These are phyloP conservation scores for Aspergillus cejpii DNA, from an alignment of 2,329 filamentous ascomycete genomes.

Conservation along the genomic window DNA sequence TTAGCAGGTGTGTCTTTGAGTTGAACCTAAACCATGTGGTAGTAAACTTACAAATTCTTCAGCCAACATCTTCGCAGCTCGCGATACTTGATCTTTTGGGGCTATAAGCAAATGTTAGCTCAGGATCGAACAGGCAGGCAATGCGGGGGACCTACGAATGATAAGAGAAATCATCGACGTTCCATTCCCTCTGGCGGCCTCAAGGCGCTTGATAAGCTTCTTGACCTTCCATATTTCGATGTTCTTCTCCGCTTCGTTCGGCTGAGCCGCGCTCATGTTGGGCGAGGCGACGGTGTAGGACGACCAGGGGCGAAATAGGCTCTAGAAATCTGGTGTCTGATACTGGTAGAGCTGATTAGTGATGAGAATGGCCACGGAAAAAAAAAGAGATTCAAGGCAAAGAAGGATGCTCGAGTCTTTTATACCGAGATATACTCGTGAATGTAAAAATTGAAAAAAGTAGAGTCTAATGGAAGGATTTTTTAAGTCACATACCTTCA, in stretches of 20 bases:
- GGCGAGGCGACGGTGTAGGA: constrained; percentile 30
- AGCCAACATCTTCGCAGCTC: constrained; percentile 98
- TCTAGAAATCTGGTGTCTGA: constrained; percentile 14
- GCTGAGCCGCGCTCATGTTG: constrained; percentile 75
- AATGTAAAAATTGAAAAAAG: not conserved
- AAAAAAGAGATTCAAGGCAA: not conserved
- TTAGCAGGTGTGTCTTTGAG: constrained; percentile 6
- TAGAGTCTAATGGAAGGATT: not conserved
- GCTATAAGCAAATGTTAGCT: constrained; percentile 48
- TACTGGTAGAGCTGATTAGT: constrained; percentile 11
- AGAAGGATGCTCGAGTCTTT: no score
- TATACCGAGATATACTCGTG: not conserved
- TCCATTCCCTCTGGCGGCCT: constrained; percentile 94
- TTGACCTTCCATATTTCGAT: constrained; percentile 89
- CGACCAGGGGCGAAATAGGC: constrained; percentile 19
- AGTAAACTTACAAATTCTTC: constrained; percentile 82
- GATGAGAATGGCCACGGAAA: not conserved
- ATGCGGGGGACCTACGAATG: constrained; percentile 63
- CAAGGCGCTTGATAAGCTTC: constrained; percentile 98
- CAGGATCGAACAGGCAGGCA: not conserved
- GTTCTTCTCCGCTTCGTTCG: constrained; percentile 97
- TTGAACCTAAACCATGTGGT: not conserved
- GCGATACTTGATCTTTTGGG: constrained; percentile 95
- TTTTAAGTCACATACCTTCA: constrained; percentile 18
- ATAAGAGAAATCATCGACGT: constrained; percentile 99